Base-by-base conservation (phyloP, 176 grass and related monocot species). In the Alopecurus myosuroides region DNA sequence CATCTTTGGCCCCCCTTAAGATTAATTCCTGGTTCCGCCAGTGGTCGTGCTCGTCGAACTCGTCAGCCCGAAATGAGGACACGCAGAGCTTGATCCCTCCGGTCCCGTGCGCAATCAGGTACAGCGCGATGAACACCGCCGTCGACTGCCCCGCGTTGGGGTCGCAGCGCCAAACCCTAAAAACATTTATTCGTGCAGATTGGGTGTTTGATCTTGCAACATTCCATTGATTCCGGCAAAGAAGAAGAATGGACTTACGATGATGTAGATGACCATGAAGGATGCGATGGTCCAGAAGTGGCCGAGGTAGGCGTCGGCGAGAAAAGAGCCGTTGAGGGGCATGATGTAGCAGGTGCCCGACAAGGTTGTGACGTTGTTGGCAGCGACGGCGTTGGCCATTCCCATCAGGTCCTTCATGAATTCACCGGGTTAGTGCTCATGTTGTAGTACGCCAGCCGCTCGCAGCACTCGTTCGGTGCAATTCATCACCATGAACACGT, bases 41-140 rank as follows among this genome's bases (percentile, higher is more conserved):
- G n/a, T 57, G 68, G 37, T 97, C 94, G 18, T 86, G 50, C 71
- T 97, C 94, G 68, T 97, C 94, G 74, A 97, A 97, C 70, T 97
- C 91, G 74, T 97, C 91, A 0, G 94, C 94, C 9, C 94, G 91
- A 25, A 97, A 97, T 0, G 94, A 97, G 0, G 89, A 94, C 23
- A 97, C 91, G 74, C 94, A 97, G 0, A 91, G 94, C 85, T 97
- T 97, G 86, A 97, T 97, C 31, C 94, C 94, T 1, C 94, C 94
- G 6, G 91, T 97, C 17, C 91, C 94, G 46, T 94, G 80, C 4
- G 94, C 94, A 36, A 97, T 90, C 0, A 97, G 62, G 61, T 97
- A 97, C 48, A 97, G 84, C 2, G 94, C 89, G 36, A 93, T 15
- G 85, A 92, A 97, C 44, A 94, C 87, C 9, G 52, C 86, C 0